Conservation (phyloP, 2,329 filamentous ascomycete species). For the Beauveria bassiana region DNA sequence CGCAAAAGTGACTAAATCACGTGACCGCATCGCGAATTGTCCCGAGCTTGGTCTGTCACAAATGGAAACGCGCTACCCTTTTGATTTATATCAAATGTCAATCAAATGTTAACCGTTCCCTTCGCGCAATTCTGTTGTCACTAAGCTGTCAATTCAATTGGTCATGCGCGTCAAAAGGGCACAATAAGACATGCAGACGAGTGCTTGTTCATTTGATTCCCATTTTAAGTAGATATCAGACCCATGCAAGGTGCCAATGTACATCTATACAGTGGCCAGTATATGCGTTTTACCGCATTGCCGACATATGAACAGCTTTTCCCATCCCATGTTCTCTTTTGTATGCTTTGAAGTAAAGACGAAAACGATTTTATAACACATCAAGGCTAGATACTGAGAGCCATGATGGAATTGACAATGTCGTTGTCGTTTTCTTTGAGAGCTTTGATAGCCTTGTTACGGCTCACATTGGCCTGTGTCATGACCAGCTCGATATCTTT, state of each 20-base stretch:
- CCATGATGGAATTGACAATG: conserved; percentile 99
- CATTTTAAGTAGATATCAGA: conserved; percentile 9
- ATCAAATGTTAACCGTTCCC: too few species aligned
- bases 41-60: neutral
- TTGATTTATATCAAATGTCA: too few species aligned
- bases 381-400: conserved; percentile 64
- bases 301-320: conserved; percentile 12
- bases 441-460: conserved; percentile 98
- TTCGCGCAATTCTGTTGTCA: neutral
- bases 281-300: conserved; percentile 10
- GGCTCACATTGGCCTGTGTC: conserved; percentile 91
- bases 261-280: conserved; percentile 8
- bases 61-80: too few species aligned
- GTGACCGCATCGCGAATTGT: conserved; percentile 11
- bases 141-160: neutral
- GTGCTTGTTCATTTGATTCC: conserved; percentile 9
- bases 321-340: conserved; percentile 7
- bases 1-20: conserved; percentile 9
- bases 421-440: conserved; percentile 99
- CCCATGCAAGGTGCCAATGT: neutral
- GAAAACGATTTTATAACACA: conserved; percentile 14
- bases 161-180: neutral
- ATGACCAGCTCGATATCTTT: conserved; percentile 99
- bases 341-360: conserved; percentile 8
- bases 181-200: neutral